phyloP scores from a whole-genome alignment of 257 asterid genomes.

The Linderniella brevidens region DNA sequence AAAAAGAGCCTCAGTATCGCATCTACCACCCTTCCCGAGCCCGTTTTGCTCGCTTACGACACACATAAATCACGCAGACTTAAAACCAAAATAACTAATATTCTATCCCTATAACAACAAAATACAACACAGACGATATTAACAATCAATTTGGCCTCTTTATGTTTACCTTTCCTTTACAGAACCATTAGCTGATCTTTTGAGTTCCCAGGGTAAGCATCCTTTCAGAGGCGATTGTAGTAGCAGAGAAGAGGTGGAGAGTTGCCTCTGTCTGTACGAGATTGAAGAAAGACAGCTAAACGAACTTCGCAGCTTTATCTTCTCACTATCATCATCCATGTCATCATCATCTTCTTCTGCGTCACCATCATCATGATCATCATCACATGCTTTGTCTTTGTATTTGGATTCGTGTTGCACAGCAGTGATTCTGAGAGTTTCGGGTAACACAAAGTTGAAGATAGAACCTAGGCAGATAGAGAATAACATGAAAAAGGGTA shows the following conservation, averaged over 20 bases:
- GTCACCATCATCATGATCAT: too few species aligned
- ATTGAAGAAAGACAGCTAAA: conserved; percentile 58
- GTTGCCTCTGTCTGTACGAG: conserved; percentile 48
- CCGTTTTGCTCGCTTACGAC: too few species aligned
- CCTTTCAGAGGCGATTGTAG: conserved; percentile 60
- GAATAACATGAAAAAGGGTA: not conserved
- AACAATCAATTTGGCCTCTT: too few species aligned
- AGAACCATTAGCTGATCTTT: conserved; percentile 1
- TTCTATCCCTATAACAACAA: too few species aligned
- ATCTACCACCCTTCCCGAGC: too few species aligned
- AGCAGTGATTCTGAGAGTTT: conserved; percentile 40
- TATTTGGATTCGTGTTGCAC: conserved; percentile 40
- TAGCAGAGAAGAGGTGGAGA: conserved; percentile 48
- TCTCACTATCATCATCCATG: conserved; percentile 21
- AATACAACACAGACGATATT: too few species aligned
- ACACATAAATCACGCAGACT: too few species aligned
- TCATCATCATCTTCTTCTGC: too few species aligned
- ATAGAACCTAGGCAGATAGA: conserved; percentile 30
- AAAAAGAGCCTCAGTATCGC: too few species aligned
- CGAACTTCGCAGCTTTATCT: conserved; percentile 40
- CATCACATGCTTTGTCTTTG: conserved; percentile 1
- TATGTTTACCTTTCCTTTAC: not conserved
- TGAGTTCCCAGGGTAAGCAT: conserved; percentile 18
- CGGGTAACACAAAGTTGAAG: conserved; percentile 61
- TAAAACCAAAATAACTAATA: too few species aligned